phyloP scores from a whole-genome alignment of 164 flowering plant genomes.

The Liquidambar formosana region DNA sequence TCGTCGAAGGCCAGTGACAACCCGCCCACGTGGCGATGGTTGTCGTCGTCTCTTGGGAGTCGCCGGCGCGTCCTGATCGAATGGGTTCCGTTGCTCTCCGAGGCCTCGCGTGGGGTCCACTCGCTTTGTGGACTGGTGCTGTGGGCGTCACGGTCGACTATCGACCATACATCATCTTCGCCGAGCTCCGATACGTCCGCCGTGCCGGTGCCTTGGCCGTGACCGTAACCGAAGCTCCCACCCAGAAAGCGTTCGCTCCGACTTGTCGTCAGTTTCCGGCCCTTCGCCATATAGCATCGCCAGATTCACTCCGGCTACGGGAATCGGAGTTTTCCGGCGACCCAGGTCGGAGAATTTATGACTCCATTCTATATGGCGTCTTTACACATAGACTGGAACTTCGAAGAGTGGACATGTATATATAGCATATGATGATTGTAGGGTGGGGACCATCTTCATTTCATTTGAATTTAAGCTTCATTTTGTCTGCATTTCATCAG shows the following conservation, averaged over 20 bases:
- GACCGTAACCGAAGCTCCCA: conserved; percentile 28
- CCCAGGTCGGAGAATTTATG: neutral
- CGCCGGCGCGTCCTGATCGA: conserved; percentile 7
- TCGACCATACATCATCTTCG: conserved; percentile 68
- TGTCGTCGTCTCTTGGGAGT: conserved; percentile 6
- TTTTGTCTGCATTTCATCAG: conserved; percentile 41
- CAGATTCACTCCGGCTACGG: too few species aligned
- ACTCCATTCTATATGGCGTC: too few species aligned
- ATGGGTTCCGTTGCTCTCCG: conserved; percentile 7
- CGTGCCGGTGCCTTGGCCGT: conserved; percentile 10
- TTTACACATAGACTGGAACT: conserved; percentile 12
- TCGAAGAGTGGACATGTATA: conserved; percentile 22
- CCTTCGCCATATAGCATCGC: conserved; percentile 47
- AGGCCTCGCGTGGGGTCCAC: conserved; percentile 30
- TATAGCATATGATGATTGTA: conserved; percentile 21
- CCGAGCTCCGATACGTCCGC: conserved; percentile 37
- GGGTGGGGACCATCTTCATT: conserved; percentile 22
- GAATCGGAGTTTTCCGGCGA: conserved; percentile 16
- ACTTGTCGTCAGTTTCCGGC: conserved; percentile 49
- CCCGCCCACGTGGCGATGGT: conserved; percentile 54
- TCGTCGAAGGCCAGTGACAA: conserved; percentile 75
- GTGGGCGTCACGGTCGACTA: conserved; percentile 28
- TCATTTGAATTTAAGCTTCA: conserved; percentile 47
- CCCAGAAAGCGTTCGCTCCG: conserved; percentile 53
- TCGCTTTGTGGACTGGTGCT: conserved; percentile 2